These are phyloP conservation scores for Phaseolus lunatus DNA, from an alignment of 306 rosid species.

Conservation along the genomic window DNA sequence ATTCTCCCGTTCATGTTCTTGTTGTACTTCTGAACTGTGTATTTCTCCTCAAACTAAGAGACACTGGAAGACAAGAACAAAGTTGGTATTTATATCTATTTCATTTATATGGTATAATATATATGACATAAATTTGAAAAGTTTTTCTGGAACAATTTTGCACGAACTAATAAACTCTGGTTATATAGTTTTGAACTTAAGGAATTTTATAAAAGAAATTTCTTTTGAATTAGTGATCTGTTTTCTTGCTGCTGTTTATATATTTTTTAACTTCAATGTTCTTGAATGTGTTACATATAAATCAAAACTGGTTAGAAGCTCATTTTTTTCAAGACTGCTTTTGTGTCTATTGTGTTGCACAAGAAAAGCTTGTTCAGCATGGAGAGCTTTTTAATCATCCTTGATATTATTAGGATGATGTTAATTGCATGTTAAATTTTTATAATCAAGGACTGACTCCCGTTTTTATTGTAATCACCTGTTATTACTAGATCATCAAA, in stretches of 20 bases:
- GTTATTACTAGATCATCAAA: slow-evolving; percentile 67
- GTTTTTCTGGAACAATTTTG: slow-evolving; percentile 39
- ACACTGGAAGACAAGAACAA: slow-evolving; percentile 69
- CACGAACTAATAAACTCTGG: slow-evolving; percentile 5
- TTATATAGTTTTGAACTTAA: slow-evolving; percentile 28
- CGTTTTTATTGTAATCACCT: slow-evolving; percentile 34
- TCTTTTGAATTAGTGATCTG: not conserved
- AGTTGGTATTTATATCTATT: slow-evolving; percentile 67
- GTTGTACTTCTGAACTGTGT: slow-evolving; percentile 54
- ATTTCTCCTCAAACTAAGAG: slow-evolving; percentile 63
- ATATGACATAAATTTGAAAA: slow-evolving; percentile 5
- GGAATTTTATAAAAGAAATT: slow-evolving; percentile 26
- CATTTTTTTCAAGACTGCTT: slow-evolving; percentile 61
- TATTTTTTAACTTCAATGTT: slow-evolving; percentile 24
- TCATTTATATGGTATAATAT: slow-evolving; percentile 36
- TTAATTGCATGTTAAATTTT: slow-evolving; percentile 38
- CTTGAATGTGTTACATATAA: slow-evolving; percentile 53
- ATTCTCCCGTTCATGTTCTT: slow-evolving; percentile 57
- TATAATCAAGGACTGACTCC: slow-evolving; percentile 15
- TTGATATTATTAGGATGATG: slow-evolving; percentile 39
- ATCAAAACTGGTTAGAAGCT: slow-evolving; percentile 57
- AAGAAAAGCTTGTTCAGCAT: slow-evolving; percentile 61
- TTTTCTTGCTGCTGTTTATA: not conserved
- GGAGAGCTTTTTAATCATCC: slow-evolving; percentile 46
- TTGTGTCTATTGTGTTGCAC: slow-evolving; percentile 46